Percentiles rank a stretch among this genome's conserved stretches.
Conservation (phyloP, 257 asterid species). For the Solanum virginianum region DNA sequence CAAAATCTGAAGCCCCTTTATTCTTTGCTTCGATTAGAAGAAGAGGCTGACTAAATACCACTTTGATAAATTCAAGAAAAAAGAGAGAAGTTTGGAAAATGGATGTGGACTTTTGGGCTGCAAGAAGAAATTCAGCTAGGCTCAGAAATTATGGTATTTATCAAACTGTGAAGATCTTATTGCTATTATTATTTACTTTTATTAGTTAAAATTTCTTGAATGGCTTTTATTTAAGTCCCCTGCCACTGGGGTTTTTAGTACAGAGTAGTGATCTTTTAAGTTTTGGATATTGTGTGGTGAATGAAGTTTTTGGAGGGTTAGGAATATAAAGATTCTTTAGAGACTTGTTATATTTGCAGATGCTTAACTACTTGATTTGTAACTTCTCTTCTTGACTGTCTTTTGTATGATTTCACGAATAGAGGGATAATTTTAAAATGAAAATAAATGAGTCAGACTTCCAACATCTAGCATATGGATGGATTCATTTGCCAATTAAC, state of each 20-base stretch:
- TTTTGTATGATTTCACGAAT: neutral
- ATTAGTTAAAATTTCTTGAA: neutral
- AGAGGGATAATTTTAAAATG: neutral
- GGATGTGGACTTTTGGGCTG: conserved; percentile 74
- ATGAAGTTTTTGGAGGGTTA: neutral
- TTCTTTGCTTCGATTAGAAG: neutral
- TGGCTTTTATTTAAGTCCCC: neutral
- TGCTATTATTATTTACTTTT: neutral
- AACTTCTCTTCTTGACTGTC: neutral
- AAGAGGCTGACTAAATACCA: neutral
- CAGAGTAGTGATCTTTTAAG: neutral
- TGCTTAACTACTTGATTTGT: neutral
- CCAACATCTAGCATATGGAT: neutral
- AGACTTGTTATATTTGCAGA: neutral
- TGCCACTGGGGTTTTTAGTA: neutral
- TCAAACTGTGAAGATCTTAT: neutral
- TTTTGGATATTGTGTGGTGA: neutral
- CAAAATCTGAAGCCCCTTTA: neutral
- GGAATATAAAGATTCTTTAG: neutral
- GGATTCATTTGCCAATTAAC: neutral
- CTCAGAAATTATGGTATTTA: conserved; percentile 36
- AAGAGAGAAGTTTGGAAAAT: conserved; percentile 12
- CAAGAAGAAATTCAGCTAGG: conserved; percentile 44
- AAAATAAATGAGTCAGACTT: neutral
- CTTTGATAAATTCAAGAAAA: conserved; percentile 9